Percentiles rank a stretch among this genome's conserved stretches.
Conservation (phyloP, 2,329 filamentous ascomycete genomes). For the Clonostachys rosea region DNA sequence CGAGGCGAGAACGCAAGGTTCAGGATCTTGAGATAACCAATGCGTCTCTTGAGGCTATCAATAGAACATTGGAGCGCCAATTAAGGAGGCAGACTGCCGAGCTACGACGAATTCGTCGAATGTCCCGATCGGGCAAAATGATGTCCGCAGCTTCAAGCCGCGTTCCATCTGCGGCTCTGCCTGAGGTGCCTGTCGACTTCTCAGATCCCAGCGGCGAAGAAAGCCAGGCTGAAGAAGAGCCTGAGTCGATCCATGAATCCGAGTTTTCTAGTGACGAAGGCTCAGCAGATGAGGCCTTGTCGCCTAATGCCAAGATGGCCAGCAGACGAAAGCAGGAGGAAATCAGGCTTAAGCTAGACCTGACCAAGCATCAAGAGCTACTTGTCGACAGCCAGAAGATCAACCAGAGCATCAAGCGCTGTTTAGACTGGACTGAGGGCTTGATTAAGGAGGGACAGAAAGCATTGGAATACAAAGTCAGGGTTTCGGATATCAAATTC, state of each 20-base stretch:
- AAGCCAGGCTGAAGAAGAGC: constrained; percentile 25
- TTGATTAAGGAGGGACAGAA: constrained; percentile 86
- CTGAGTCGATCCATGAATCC: constrained; percentile 47
- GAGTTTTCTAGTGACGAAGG: constrained; percentile 37
- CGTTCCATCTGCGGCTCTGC: constrained; percentile 36
- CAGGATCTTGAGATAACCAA: constrained; percentile 96
- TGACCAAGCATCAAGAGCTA: constrained; percentile 84
- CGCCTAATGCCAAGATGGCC: constrained; percentile 24
- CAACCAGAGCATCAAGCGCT: constrained; percentile 89
- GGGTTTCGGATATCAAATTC: constrained; percentile 72
- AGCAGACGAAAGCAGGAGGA: constrained; percentile 69
- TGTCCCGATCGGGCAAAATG: constrained; percentile 72
- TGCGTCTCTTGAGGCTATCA: constrained; percentile 90
- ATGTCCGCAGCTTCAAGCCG: constrained; percentile 36
- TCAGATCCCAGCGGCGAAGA: constrained; percentile 47
- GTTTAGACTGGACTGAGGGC: constrained; percentile 83
- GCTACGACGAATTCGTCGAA: constrained; percentile 76
- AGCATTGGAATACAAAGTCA: constrained; percentile 78
- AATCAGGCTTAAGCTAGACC: constrained; percentile 75
- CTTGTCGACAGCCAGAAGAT: constrained; percentile 90
- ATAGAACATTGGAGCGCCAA: constrained; percentile 85
- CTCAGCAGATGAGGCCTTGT: constrained; percentile 25
- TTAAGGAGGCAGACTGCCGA: constrained; percentile 88
- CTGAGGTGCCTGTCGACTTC: constrained; percentile 35
- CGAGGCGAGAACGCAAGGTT: constrained; percentile 88